These are phyloP conservation scores for Talinum fruticosum DNA, from an alignment of 148 eudicot genomes.

Conservation along the genomic window DNA sequence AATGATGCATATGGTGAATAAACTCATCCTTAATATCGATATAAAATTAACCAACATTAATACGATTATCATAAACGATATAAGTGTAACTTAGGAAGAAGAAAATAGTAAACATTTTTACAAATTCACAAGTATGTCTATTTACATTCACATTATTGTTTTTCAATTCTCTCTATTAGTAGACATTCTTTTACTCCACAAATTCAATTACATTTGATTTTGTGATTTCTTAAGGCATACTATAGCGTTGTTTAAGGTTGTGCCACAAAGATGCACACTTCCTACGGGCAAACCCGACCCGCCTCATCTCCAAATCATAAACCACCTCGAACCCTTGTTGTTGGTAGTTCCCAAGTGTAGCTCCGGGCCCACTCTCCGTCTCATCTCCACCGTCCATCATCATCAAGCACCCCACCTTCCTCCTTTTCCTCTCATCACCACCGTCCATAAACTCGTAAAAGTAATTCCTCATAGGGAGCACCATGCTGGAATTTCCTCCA, in stretches of 20 bases:
- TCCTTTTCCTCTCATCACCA: constrained; percentile 38
- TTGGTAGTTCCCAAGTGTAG: constrained; percentile 85
- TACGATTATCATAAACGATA: too few relatives aligned
- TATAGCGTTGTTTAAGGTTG: constrained; percentile 25
- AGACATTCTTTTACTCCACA: too few relatives aligned
- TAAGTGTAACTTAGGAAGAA: too few relatives aligned
- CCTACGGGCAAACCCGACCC: constrained; percentile 81
- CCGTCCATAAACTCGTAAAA: constrained; percentile 72
- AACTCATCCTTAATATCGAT: too few relatives aligned
- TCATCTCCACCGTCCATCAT: constrained; percentile 82
- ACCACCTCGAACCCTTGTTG: constrained; percentile 97
- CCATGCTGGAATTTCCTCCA: constrained; percentile 70
- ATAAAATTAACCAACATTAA: too few relatives aligned
- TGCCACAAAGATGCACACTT: constrained; percentile 81
- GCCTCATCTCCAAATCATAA: constrained; percentile 66
- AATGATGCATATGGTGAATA: too few relatives aligned
- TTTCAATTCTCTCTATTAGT: too few relatives aligned
- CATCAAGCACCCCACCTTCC: constrained; percentile 77
- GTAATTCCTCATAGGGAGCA: constrained; percentile 63
- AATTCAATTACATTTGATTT: too few relatives aligned
- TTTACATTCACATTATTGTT: background rate
- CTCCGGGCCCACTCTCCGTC: constrained; percentile 69
- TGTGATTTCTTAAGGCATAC: too few relatives aligned
- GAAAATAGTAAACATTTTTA: too few relatives aligned
- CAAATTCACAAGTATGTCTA: background rate